Evolutionary conservation across 2,329 filamentous ascomycete species (phyloP), one percentile per base, ranked within the genome.

Genomic region (Aspergillus texensis): DNA sequence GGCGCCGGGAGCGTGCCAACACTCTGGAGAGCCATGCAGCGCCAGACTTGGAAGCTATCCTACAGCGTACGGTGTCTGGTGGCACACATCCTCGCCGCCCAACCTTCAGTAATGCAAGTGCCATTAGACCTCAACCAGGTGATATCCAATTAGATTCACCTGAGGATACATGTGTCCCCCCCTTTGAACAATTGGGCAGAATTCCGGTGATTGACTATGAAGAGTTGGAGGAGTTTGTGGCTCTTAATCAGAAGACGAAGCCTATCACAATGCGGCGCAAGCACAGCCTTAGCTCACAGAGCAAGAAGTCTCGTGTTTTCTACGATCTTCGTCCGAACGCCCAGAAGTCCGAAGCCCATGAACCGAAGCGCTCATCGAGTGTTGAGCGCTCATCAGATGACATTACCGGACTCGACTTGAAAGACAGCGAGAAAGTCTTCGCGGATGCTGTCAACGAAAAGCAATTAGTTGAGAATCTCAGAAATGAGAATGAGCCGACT

Each of bases 141-240:
- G 77, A 79, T 65, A 67, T 72, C 30, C 71, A 74, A 55, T 64
- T 76, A 43, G 75, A 77, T 48, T 72, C 75, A 5, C 68, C 71
- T 8, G 76, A 79, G n/a, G 92, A 95, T 73, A 91, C 97, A 1
- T 97, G 93, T 81, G 96, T 96, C 69, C 92, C 92, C 3, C 85
- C 89, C n/a, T 86, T 88, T 67, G 88, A 91, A 50, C 88, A 91
- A 63, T 87, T 89, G n/a, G 88, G 91, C 65, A 91, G 92, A 72
- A 88, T 94, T 2, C 89, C 91, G 64, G 93, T 93, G 70, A 89
- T 90, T 65, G 94, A 98, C 77, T 98, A 94, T 71, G 94, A 98
- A 73, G 94, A 94, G 68, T 84, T 99, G 36, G 94, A 99, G 76
- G 92, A 93, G 70, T 98, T 97, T 71, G 91, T 98, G 36, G 88